Evolutionary conservation across 2,329 filamentous ascomycete genomes (phyloP), one percentile per base, ranked within the genome.

Genomic region (Fusarium sp.): DNA sequence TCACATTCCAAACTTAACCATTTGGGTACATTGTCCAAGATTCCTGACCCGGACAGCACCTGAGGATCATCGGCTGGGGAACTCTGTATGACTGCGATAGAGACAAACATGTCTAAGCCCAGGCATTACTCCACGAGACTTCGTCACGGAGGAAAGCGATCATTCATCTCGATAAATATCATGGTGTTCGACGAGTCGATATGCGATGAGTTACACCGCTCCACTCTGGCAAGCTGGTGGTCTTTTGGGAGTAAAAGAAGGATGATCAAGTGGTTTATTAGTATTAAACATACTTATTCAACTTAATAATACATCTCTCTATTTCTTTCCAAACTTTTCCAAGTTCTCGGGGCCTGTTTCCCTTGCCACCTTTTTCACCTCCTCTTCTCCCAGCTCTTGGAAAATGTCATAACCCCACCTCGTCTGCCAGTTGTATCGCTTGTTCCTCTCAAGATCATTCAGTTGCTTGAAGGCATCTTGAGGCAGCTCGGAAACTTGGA

Each of bases 331-430:
- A 32, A 67, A 67, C 25, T 64, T 67, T 33, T 57, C 59, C n/a
- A 47, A 15, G 25, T 64, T 67, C 30, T 67, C 65, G 22, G 25
- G 22, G n/a, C 65, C 65, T 38, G 65, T 47, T n/a, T 70, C 68
- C 15, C n/a, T 30, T 2, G 56, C 43, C 7, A 61, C 50, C 50
- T n/a, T 54, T 14, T 80, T 81, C 6, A 82, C 79, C 40, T 80
- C 76, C 5, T 81, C 82, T 22, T 85, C 82, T 1, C 82, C 81
- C 0, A 82, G 72, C 76, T 86, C 84, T 27, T 84, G 81, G 68
- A 86, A 87, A 32, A 86, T 85, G 70, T 86, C 84, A 47, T 80
- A 81, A 0, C 85, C 86, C 85, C 84, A 86, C 14, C 80, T 71
- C 6, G 79, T 75, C 17, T 83, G 84, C 69, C 82, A 82, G 74